Conservation (phyloP, 495 filamentous ascomycete genomes). For the Hyaloscypha variabilis region DNA sequence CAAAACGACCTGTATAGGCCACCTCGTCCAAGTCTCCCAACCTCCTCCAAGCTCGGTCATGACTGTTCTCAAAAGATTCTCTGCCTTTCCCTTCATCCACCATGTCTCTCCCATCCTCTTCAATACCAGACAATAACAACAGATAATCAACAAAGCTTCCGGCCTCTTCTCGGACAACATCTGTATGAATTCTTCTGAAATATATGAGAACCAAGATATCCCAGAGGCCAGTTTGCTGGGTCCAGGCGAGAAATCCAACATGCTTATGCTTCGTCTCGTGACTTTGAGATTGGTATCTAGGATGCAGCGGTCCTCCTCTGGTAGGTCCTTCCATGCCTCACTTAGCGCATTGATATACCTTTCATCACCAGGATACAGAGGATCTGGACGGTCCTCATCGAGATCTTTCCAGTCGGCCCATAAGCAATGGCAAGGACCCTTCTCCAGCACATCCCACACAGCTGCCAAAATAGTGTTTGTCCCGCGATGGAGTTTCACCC, state of each 20-base stretch:
- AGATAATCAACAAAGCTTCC: conserved; percentile 25
- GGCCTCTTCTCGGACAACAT: conserved; percentile 27
- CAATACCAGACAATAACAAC: conserved; percentile 24
- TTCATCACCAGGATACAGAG: conserved; percentile 15
- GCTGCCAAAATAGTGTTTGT: conserved; percentile 11
- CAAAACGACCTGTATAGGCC: conserved; percentile 25
- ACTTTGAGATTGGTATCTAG: conserved; percentile 6
- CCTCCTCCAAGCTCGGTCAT: conserved; percentile 15
- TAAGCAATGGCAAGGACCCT: conserved; percentile 17
- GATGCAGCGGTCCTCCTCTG: neutral
- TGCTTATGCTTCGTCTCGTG: conserved; percentile 16
- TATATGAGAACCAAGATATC: conserved; percentile 21
- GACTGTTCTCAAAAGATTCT: conserved; percentile 25
- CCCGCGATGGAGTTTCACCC: conserved; percentile 27
- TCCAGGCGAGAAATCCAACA: conserved; percentile 15
- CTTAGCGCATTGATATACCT: conserved; percentile 2
- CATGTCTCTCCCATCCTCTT: conserved; percentile 18
- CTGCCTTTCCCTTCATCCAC: conserved; percentile 29
- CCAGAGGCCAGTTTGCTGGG: conserved; percentile 15
- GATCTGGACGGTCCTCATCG: conserved; percentile 14
- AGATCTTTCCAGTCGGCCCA: conserved; percentile 16
- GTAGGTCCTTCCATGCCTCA: conserved; percentile 13
- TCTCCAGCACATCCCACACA: neutral
- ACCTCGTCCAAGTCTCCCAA: conserved; percentile 24
- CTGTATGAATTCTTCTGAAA: conserved; percentile 16